Percentiles rank a stretch among this genome's conserved stretches.
These are phyloP conservation scores for Penicillium verhagenii DNA, from an alignment of 495 filamentous ascomycete genomes.

Conservation along the genomic window DNA sequence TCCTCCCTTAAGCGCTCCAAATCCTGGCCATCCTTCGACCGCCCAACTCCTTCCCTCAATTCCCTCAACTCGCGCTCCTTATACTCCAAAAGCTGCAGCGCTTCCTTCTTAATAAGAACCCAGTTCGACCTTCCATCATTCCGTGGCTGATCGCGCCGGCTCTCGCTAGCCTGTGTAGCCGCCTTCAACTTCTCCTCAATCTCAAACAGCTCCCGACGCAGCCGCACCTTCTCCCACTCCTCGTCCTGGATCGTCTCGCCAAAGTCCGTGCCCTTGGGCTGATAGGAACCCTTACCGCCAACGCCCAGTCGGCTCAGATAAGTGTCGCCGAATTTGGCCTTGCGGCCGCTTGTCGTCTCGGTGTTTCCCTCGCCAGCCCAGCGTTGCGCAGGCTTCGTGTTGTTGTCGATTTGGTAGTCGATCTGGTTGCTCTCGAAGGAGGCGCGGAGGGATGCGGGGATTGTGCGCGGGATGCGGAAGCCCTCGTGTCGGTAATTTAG, in stretches of 20 bases:
- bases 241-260: constrained; percentile 69
- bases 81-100: constrained; percentile 77
- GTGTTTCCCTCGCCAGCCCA: constrained; percentile 71
- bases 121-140: constrained; percentile 46
- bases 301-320: constrained; percentile 89
- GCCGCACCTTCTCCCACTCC: constrained; percentile 95
- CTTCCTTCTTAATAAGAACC: constrained; percentile 87
- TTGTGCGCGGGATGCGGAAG: constrained; percentile 88
- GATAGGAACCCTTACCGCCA: constrained; percentile 69
- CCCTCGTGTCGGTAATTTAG: constrained; percentile 94
- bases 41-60: constrained; percentile 43
- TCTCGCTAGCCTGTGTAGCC: constrained; percentile 65
- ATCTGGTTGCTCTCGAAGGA: constrained; percentile 93
- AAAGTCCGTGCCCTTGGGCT: constrained; percentile 83
- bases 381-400: constrained; percentile 58
- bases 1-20: constrained; percentile 43
- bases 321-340: constrained; percentile 94
- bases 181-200: constrained; percentile 79
- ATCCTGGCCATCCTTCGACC: constrained; percentile 43
- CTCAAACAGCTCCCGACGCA: constrained; percentile 87
- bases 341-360: constrained; percentile 75
- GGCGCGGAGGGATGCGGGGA: constrained; percentile 83
- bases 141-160: constrained; percentile 58
- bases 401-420: constrained; percentile 87
- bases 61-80: constrained; percentile 51